phyloP scores from a whole-genome alignment of 2,329 filamentous ascomycete species.

The Proliferodiscus dingleyae region DNA sequence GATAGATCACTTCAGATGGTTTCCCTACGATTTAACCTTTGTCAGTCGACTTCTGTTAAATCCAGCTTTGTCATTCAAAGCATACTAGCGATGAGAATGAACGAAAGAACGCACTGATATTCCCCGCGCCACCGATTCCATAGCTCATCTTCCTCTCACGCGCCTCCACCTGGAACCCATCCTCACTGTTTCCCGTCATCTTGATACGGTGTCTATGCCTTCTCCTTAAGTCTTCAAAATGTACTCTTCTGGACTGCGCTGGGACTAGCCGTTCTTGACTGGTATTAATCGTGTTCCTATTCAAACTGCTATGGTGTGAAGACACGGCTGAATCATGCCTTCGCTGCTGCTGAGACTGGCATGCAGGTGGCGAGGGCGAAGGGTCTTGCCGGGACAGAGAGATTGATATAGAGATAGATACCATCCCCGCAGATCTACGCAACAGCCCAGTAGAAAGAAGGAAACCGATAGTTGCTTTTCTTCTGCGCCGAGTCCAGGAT shows the following conservation, averaged over 20 bases:
- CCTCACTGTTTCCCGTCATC: background rate
- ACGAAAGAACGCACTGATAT: conserved; percentile 24
- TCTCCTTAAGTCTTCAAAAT: background rate
- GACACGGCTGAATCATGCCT: background rate
- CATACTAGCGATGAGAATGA: too few species aligned
- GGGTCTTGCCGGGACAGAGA: background rate
- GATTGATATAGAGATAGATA: conserved; percentile 4
- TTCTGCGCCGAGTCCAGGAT: too few species aligned
- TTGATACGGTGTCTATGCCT: background rate
- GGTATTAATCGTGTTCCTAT: background rate
- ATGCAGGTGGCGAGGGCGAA: background rate
- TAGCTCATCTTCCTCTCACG: conserved; percentile 25
- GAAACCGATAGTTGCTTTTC: too few species aligned
- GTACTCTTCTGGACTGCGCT: background rate
- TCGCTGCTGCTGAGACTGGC: background rate
- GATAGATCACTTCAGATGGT: conserved; percentile 28
- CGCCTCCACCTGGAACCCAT: background rate
- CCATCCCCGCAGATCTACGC: background rate
- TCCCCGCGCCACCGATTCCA: conserved; percentile 31
- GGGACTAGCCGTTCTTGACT: background rate
- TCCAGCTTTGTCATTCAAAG: too few species aligned
- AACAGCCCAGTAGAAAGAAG: too few species aligned
- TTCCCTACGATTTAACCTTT: conserved; percentile 18
- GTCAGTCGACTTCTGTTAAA: background rate
- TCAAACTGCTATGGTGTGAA: background rate